Conservation (phyloP, 2,329 filamentous ascomycete genomes). For the Aspergillus clavatus region DNA sequence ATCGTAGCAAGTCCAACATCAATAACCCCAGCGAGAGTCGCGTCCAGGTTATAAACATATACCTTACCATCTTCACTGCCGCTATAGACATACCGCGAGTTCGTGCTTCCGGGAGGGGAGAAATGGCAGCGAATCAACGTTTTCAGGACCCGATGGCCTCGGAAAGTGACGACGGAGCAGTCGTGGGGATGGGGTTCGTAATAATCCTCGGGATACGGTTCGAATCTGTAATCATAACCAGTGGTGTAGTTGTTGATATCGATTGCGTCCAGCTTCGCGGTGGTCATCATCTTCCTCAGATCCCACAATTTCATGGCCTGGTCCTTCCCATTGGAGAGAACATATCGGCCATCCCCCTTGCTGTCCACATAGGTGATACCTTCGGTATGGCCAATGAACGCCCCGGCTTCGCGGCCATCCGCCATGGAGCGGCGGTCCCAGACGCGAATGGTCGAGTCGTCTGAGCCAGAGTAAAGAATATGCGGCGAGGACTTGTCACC, state of each 20-base stretch:
- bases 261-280: slow-evolving; percentile 53
- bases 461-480: slow-evolving; percentile 91
- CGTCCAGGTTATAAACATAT: slow-evolving; percentile 90
- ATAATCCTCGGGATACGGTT: slow-evolving; percentile 50
- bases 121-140: slow-evolving; percentile 96
- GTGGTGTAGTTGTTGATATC: slow-evolving; percentile 51
- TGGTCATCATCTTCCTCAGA: slow-evolving; percentile 78
- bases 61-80: slow-evolving; percentile 87
- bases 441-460: slow-evolving; percentile 89
- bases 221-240: slow-evolving; percentile 60
- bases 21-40: slow-evolving; percentile 70
- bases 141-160: slow-evolving; percentile 80
- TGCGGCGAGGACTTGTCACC: slow-evolving; percentile 84
- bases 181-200: slow-evolving; percentile 70
- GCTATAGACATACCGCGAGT: slow-evolving; percentile 88
- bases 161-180: slow-evolving; percentile 89
- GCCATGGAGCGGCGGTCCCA: slow-evolving; percentile 80
- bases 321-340: slow-evolving; percentile 91
- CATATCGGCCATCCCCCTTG: slow-evolving; percentile 84
- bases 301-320: slow-evolving; percentile 99
- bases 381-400: slow-evolving; percentile 62
- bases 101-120: slow-evolving; percentile 76
- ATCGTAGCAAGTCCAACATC: slow-evolving; percentile 70
- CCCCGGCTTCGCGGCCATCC: slow-evolving; percentile 57
- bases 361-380: slow-evolving; percentile 66